Conservation (phyloP, 768 basidiomycete species). For the Peribolospora kevripleyi region DNA sequence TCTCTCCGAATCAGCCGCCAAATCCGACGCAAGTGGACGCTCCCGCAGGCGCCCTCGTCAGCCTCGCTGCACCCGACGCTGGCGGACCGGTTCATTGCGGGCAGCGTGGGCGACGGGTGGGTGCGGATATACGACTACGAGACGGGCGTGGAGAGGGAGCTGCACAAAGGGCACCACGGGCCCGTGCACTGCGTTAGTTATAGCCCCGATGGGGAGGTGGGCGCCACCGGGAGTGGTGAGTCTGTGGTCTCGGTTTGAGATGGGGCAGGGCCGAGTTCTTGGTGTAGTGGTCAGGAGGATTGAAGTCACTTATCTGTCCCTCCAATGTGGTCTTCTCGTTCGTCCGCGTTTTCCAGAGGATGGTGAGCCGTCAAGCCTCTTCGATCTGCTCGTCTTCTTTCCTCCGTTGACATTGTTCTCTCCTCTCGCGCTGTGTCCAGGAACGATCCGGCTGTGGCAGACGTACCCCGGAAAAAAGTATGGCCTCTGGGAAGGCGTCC, state of each 20-base stretch:
- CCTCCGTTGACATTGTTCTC: not conserved
- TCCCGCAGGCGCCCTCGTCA: conserved; percentile 72
- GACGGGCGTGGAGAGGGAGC: conserved; percentile 66
- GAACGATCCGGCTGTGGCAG: conserved; percentile 91
- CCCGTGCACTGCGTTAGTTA: conserved; percentile 72
- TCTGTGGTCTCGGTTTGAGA: conserved; percentile 13
- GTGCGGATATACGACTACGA: conserved; percentile 68
- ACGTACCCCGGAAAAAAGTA: conserved; percentile 82
- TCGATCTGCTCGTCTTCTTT: not conserved
- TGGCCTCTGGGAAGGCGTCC: conserved; percentile 35
- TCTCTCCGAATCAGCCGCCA: conserved; percentile 12
- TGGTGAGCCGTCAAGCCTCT: too few relatives aligned
- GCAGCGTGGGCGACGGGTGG: conserved; percentile 79
- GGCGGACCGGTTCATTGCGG: conserved; percentile 78
- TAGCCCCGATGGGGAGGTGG: conserved; percentile 90
- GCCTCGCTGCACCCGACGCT: conserved; percentile 79
- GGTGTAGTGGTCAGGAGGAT: not conserved
- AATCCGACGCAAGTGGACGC: conserved; percentile 46
- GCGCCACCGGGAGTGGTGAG: conserved; percentile 80
- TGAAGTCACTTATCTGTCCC: conserved; percentile 17
- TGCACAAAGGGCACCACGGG: conserved; percentile 89
- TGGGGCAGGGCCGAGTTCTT: not conserved
- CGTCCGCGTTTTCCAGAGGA: too few relatives aligned
- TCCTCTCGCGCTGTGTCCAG: conserved; percentile 21
- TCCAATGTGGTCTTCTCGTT: too few relatives aligned